Conservation (phyloP, 768 basidiomycete species). For the Termitomyces sp. region DNA sequence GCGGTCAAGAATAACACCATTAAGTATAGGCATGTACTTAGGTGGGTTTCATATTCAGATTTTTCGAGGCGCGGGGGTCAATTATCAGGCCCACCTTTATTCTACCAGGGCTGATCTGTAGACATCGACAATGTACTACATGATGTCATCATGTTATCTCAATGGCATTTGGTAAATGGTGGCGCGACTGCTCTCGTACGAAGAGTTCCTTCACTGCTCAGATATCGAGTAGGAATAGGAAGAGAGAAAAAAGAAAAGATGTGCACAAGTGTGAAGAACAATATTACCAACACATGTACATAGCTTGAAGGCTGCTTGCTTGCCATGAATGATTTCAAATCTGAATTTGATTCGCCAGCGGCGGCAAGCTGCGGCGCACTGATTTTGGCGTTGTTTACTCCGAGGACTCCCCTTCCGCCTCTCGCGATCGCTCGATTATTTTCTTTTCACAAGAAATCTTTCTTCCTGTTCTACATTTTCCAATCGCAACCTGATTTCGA, state of each 20-base stretch:
- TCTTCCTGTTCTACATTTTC: neutral
- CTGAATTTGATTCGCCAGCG: neutral
- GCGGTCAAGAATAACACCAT: constrained; percentile 41
- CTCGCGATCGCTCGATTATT: neutral
- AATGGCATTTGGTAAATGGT: neutral
- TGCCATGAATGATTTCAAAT: neutral
- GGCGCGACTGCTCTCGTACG: neutral
- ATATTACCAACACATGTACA: too few species aligned
- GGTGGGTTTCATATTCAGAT: constrained; percentile 2
- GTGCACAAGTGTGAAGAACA: too few species aligned
- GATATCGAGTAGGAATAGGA: too few species aligned
- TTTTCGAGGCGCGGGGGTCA: neutral
- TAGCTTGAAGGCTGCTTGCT: too few species aligned
- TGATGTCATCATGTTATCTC: too few species aligned
- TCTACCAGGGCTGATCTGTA: neutral
- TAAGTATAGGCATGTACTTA: too few species aligned
- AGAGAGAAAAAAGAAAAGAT: too few species aligned
- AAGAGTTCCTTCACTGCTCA: too few species aligned
- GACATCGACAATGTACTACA: too few species aligned
- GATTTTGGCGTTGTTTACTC: neutral
- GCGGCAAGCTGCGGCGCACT: neutral
- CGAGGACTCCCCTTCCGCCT: neutral
- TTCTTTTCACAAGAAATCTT: neutral
- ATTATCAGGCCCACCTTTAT: neutral
- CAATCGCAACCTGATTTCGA: neutral